Evolutionary conservation across 2,329 filamentous ascomycete species (phyloP), one percentile per base, ranked within the genome.

Genomic region (Sordariomycetes sp.): DNA sequence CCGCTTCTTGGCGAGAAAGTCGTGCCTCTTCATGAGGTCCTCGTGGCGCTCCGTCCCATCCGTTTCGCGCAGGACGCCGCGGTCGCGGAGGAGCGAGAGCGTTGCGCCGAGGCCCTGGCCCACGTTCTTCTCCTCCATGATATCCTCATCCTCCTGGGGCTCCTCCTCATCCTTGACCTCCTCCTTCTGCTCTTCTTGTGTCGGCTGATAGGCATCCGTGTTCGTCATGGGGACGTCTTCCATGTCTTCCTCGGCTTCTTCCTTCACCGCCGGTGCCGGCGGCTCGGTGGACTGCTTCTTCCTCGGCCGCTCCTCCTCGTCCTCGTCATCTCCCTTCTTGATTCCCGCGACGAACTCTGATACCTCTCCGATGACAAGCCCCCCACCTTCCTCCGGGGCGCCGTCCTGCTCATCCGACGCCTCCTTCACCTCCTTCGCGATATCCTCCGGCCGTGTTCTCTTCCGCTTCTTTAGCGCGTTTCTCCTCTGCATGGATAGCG

Each of bases 291-390:
- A 34, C 43, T 51, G 52, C 59, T 70, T 75, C 60, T 71, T 69
- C 66, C 71, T 79, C 66, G 68, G 77, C 62, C 66, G 79, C 72
- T 71, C 88, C 74, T 67, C 79, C 16, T 78, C 76, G 58, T n/a
- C n/a, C n/a, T 82, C 78, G 3, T 79, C 74, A 8, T 79, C 76
- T 22, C 77, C 80, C 16, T 86, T 83, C 60, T 87, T 88, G 58
- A 99, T 73, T 58, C 90, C 90, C 28, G 91, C 88, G 34, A 99
- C 88, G 65, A 99, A 99, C 65, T 96, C 92, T 0, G 91, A 91
- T 0, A 93, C 96, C 68, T 97, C 94, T 61, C 97, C 93, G 59
- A 99, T 92, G n/a, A 97, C 82, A 1, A 99, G 76, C 1, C 91
- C 93, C 2, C 65, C 68, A 48, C 72, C 68, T 4, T 60, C 63